Conservation (phyloP, 2,329 filamentous ascomycete genomes). For the Juglanconis sp. region DNA sequence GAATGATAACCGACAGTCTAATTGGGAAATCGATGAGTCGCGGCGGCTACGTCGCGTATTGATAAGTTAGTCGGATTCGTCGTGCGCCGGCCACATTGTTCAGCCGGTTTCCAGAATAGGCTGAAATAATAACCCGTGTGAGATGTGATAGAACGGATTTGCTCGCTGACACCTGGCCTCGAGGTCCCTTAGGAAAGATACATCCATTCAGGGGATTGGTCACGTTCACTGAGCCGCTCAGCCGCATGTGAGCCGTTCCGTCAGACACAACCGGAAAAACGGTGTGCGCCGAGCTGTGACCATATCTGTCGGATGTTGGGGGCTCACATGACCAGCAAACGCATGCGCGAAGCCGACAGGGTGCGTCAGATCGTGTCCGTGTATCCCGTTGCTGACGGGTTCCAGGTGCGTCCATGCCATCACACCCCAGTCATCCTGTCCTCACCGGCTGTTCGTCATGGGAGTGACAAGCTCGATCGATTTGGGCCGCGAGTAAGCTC, state of each 20-base stretch:
- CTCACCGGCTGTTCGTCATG: constrained; percentile 45
- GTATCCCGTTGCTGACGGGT: background rate
- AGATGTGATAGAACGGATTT: constrained; percentile 6
- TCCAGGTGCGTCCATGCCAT: background rate
- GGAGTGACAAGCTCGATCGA: constrained; percentile 64
- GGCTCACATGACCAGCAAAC: constrained; percentile 12
- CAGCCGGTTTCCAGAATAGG: background rate
- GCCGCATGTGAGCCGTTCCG: background rate
- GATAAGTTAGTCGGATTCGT: background rate
- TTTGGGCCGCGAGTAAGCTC: constrained; percentile 54
- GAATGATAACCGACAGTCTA: background rate
- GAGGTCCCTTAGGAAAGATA: background rate
- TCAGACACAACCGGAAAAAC: background rate
- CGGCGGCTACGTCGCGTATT: background rate
- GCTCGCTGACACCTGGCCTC: background rate
- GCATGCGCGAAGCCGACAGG: constrained; percentile 7
- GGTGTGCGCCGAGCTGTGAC: background rate
- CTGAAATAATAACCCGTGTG: background rate
- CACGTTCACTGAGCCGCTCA: constrained; percentile 9
- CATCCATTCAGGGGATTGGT: background rate
- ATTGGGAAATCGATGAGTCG: constrained; percentile 1
- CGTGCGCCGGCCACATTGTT: background rate
- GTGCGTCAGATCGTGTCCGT: background rate
- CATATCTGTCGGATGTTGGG: background rate
- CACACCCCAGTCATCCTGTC: background rate